Evolutionary conservation across 768 basidiomycete species (phyloP), one percentile per base, ranked within the genome.

Genomic region (Amanita rimosa): DNA sequence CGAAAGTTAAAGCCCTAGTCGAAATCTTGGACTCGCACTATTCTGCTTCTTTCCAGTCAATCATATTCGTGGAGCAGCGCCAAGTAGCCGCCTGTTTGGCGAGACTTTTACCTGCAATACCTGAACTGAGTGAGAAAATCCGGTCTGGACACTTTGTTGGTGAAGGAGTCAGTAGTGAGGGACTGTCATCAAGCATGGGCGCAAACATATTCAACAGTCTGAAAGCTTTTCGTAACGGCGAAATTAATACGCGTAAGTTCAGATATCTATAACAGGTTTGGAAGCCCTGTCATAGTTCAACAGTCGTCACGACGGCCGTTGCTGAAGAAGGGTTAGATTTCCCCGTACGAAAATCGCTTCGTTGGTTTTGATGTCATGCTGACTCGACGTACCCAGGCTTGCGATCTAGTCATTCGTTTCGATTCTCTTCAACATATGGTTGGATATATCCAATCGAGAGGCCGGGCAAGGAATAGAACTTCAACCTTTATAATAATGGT

Each of bases 311-410:
- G 3, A 92, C 89, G 0, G 81, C 83, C 4, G 89, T 94, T 11
- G 92, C 89, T 0, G 92, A 95, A 63, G 92, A 95, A 67, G 92
- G 92, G 0, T 73, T 95, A 14, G 91, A 95, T 61, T 90, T 95
- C 66, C 85, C 84, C 19, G 83, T 85, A 58, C 48, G 76, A 55
- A 27, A 21, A 40, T 4, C 17, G 35, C 19, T 14, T 42, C 13
- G 27, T 4, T 36, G 3, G 39, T 47, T 49, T 37, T 53, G 31
- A 31, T 31, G 47, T 38, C 37, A 46, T 27, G 22, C 36, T 16
- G 43, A 54, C 13, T n/a, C 34, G 88, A 4, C 31, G 22, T 38
- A 17, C 33, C 2, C 16, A 49, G 48, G 48, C 83, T 9, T 93
- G 90, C 61, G 85, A 90, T 58, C 69, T 93, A 6, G 86, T 92